Percentiles rank a stretch among this genome's conserved stretches.
phyloP scores from a whole-genome alignment of 176 grass and related monocot genomes.

The Oryza meyeriana region DNA sequence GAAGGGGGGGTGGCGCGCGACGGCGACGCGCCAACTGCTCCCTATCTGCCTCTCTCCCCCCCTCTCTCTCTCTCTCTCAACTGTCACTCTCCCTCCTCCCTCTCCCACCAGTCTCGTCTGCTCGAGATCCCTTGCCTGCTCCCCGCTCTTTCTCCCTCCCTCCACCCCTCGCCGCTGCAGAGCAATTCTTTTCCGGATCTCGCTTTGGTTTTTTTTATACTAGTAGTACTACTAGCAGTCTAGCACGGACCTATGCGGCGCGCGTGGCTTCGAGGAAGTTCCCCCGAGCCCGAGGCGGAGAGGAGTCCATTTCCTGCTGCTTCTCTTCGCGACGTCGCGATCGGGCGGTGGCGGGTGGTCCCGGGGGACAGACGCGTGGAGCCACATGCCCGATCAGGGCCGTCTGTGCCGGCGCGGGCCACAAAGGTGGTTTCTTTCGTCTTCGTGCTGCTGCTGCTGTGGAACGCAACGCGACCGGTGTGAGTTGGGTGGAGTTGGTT shows the following conservation, averaged over 20 bases:
- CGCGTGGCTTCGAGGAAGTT: conserved; percentile 9
- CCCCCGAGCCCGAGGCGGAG: not conserved
- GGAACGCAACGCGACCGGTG: no score
- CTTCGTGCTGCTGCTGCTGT: no score
- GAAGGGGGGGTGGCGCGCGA: not conserved
- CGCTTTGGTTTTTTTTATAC: not conserved
- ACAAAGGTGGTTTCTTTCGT: no score
- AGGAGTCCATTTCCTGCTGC: not conserved
- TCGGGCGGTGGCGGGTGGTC: not conserved
- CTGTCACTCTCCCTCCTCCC: not conserved
- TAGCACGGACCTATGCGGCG: not conserved
- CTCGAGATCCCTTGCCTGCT: conserved; percentile 22
- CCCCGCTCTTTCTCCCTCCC: not conserved
- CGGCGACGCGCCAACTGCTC: conserved; percentile 36
- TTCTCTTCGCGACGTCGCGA: not conserved
- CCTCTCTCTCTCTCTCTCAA: not conserved
- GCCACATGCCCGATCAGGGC: not conserved
- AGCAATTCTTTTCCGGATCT: not conserved
- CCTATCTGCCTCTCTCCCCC: not conserved
- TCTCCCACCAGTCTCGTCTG: conserved; percentile 19
- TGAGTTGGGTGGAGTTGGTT: not conserved
- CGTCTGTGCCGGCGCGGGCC: no score
- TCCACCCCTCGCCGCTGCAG: not conserved
- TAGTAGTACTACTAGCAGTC: not conserved
- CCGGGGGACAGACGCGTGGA: no score